Evolutionary conservation across 2,329 filamentous ascomycete species (phyloP).

Genomic region (Ceratocystis albifundus): DNA sequence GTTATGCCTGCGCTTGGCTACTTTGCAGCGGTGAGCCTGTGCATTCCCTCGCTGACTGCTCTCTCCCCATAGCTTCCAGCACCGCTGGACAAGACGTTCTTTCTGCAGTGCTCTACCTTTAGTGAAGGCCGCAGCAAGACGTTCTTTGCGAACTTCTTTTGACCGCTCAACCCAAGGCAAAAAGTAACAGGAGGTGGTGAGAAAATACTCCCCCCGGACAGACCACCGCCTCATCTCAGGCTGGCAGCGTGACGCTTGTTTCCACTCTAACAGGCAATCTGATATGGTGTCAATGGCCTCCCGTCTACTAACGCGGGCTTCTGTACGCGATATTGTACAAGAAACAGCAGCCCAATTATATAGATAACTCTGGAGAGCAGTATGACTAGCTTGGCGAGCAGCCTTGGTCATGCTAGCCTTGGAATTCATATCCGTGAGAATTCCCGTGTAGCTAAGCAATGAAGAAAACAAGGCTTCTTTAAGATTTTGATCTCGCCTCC

Average conservation of each 20-base stretch:
- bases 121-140: constrained; percentile 23
- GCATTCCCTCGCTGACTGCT: not conserved
- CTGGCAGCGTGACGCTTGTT: not conserved
- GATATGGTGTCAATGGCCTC: constrained; percentile 8
- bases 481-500: constrained; percentile 1
- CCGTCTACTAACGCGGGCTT: constrained; percentile 11
- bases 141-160: constrained; percentile 25
- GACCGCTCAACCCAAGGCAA: constrained; percentile 28
- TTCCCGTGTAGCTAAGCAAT: constrained; percentile 6
- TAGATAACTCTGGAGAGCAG: constrained; percentile 4
- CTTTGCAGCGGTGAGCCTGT: constrained; percentile 12
- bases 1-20: constrained; percentile 14
- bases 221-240: constrained; percentile 24
- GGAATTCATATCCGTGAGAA: constrained; percentile 1
- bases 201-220: constrained; percentile 25
- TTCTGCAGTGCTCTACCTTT: constrained; percentile 20
- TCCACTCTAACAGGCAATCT: constrained; percentile 20
- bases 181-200: constrained; percentile 27
- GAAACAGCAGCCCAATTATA: constrained; percentile 13
- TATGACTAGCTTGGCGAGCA: constrained; percentile 10
- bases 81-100: constrained; percentile 22
- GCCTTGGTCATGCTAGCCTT: constrained; percentile 8
- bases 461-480: constrained; percentile 7
- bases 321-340: constrained; percentile 3
- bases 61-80: constrained; percentile 22